Conservation (phyloP, 139 green algal species). For the Closterium sp. region DNA sequence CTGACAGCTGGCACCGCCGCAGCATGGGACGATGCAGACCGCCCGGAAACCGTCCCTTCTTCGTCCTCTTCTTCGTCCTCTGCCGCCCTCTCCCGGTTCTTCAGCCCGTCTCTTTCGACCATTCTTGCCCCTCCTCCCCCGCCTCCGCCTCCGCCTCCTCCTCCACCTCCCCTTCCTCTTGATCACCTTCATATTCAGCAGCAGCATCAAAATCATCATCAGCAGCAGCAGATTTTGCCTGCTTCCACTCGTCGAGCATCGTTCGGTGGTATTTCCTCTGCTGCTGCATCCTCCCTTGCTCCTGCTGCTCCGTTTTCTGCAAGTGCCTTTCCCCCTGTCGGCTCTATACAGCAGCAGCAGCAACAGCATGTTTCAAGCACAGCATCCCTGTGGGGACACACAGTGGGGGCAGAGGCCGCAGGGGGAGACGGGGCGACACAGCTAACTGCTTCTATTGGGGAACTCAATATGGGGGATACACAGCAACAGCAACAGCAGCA, state of each 20-base stretch:
- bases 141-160: too few species aligned
- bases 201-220: too few species aligned
- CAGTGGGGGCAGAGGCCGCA: neutral
- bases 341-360: neutral
- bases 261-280: neutral
- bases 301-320: too few species aligned
- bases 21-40: neutral
- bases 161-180: neutral
- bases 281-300: too few species aligned
- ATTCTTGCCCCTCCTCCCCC: neutral
- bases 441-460: neutral
- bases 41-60: neutral
- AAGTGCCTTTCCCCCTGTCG: too few species aligned
- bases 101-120: neutral
- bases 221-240: neutral
- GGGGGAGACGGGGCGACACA: neutral
- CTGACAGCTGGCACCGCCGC: neutral
- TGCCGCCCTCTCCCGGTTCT: neutral
- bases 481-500: neutral
- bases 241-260: neutral
- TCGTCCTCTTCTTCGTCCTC: neutral
- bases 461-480: neutral
- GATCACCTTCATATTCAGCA: neutral
- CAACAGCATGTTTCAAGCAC: neutral
- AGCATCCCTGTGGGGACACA: neutral